Percentiles rank a stretch among this genome's conserved stretches.
Conservation (phyloP, 2,329 filamentous ascomycete species). For the Pezicula rhizophila region DNA sequence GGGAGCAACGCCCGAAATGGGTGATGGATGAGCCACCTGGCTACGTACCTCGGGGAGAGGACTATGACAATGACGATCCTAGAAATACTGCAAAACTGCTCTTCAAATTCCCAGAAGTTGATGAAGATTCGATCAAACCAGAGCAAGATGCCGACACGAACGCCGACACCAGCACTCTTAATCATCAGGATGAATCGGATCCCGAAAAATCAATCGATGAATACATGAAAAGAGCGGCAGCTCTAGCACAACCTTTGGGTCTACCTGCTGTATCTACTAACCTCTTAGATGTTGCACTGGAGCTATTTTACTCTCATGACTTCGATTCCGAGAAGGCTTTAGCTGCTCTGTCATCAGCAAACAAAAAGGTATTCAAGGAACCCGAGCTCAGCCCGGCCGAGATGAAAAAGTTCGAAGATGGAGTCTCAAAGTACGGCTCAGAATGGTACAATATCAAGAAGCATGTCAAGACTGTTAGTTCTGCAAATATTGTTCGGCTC, state of each 20-base stretch:
- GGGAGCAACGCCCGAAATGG: constrained; percentile 84
- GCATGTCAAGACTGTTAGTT: constrained; percentile 76
- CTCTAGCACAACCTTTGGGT: constrained; percentile 56
- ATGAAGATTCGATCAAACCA: constrained; percentile 35
- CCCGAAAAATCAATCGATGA: constrained; percentile 56
- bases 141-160: constrained; percentile 30
- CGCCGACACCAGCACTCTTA: constrained; percentile 29
- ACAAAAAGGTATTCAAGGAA: constrained; percentile 73
- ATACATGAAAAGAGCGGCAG: constrained; percentile 59
- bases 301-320: constrained; percentile 63
- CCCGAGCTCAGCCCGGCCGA: constrained; percentile 74
- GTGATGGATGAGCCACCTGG: constrained; percentile 85
- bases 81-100: constrained; percentile 68
- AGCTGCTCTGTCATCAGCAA: constrained; percentile 59
- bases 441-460: constrained; percentile 78
- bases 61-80: constrained; percentile 62
- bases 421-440: constrained; percentile 81
- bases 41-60: constrained; percentile 79
- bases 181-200: constrained; percentile 23
- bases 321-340: constrained; percentile 70
- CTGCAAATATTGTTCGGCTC: constrained; percentile 78
- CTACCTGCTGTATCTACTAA: constrained; percentile 76
- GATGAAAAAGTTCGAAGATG: constrained; percentile 87
- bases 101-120: constrained; percentile 67
- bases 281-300: constrained; percentile 75